These are phyloP conservation scores for Paraconiothyrium brasiliense DNA, from an alignment of 2,329 filamentous ascomycete genomes.

Conservation along the genomic window DNA sequence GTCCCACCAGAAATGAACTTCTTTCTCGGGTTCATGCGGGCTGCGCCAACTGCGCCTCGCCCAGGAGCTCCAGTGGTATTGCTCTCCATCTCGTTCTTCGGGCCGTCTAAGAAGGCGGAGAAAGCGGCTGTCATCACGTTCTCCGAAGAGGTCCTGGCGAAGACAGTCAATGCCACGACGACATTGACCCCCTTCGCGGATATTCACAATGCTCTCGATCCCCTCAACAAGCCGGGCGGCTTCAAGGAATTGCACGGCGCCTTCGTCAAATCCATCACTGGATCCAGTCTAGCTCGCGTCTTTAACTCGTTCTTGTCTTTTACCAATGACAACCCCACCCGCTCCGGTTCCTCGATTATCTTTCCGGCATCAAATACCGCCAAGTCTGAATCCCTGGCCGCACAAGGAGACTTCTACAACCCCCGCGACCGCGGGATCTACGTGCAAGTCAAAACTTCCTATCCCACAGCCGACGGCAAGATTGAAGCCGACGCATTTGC, in stretches of 20 bases:
- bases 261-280: slow-evolving; percentile 26
- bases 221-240: slow-evolving; percentile 39
- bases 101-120: slow-evolving; percentile 35
- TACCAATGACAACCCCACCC: slow-evolving; percentile 29
- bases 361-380: slow-evolving; percentile 17
- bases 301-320: slow-evolving; percentile 36
- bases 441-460: slow-evolving; percentile 23
- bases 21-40: slow-evolving; percentile 37
- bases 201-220: slow-evolving; percentile 32
- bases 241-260: slow-evolving; percentile 39
- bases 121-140: slow-evolving; percentile 19
- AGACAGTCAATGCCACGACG: slow-evolving; percentile 35
- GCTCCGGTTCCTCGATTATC: slow-evolving; percentile 20
- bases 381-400: not conserved
- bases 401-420: slow-evolving; percentile 14
- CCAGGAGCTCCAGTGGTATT: slow-evolving; percentile 43
- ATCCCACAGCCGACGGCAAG: slow-evolving; percentile 11
- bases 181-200: slow-evolving; percentile 26
- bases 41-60: slow-evolving; percentile 40
- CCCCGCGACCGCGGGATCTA: slow-evolving; percentile 18
- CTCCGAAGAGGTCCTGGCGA: slow-evolving; percentile 22
- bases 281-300: slow-evolving; percentile 23
- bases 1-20: slow-evolving; percentile 21
- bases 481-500: slow-evolving; percentile 22
- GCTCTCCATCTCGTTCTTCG: slow-evolving; percentile 30